Conservation (phyloP, 805 yeast genomes). For the Limtongozyma cylindracea region DNA sequence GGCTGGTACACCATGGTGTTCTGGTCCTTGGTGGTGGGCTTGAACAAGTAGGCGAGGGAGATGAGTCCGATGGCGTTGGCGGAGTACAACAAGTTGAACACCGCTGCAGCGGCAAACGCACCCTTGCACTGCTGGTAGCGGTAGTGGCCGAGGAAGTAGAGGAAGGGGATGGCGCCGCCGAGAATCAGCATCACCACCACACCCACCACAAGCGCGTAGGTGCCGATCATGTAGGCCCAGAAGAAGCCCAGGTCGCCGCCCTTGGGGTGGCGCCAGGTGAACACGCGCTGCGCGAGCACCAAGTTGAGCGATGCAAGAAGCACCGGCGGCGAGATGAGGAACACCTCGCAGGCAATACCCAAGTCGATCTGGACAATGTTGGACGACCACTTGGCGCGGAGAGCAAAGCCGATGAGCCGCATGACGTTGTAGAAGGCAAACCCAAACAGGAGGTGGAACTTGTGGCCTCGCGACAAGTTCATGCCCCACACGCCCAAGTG, state of each 20-base stretch:
- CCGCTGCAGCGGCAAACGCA: slow-evolving; percentile 22
- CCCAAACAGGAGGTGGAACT: slow-evolving; percentile 26
- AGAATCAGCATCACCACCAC: slow-evolving; percentile 44
- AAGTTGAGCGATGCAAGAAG: slow-evolving; percentile 31
- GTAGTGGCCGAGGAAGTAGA: slow-evolving; percentile 20
- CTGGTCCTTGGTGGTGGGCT: slow-evolving; percentile 25
- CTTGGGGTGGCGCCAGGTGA: slow-evolving; percentile 59
- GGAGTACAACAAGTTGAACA: slow-evolving; percentile 18
- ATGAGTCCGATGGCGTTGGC: slow-evolving; percentile 23
- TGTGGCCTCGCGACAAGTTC: slow-evolving; percentile 29
- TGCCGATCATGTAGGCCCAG: slow-evolving; percentile 19
- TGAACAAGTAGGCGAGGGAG: slow-evolving; percentile 22
- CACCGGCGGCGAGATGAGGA: slow-evolving; percentile 33
- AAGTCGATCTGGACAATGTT: slow-evolving; percentile 15
- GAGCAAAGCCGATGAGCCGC: slow-evolving; percentile 30
- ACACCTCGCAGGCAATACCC: slow-evolving; percentile 32
- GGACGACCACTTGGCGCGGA: slow-evolving; percentile 34
- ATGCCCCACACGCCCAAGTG: slow-evolving; percentile 19
- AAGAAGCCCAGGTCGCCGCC: slow-evolving; percentile 27
- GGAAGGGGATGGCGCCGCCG: slow-evolving; percentile 33
- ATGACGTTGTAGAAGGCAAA: slow-evolving; percentile 25
- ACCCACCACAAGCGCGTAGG: slow-evolving; percentile 27
- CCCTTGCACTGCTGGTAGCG: slow-evolving; percentile 24
- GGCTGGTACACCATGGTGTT: slow-evolving; percentile 39
- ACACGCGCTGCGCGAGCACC: slow-evolving; percentile 44